A percentile compares a stretch with the other conserved stretches of the same genome.
Evolutionary conservation across 352 stramenopile genomes (phyloP).

Genomic region (Phytophthora boehmeriae): DNA sequence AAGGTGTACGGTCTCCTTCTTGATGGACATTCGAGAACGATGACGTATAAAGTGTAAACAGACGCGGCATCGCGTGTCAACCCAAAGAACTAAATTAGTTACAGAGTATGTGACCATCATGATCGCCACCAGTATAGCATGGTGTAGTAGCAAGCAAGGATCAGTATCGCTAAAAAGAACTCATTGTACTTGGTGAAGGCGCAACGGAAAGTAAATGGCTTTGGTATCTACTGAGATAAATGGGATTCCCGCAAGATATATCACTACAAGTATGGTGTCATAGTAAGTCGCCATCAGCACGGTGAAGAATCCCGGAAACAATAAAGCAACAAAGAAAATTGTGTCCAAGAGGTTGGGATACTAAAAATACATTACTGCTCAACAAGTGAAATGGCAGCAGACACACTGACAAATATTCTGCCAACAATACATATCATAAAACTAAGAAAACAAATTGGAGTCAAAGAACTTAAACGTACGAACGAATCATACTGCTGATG

Average conservation of each 20-base stretch:
- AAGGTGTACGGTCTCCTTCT: not conserved
- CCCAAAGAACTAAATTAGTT: not conserved
- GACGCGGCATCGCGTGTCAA: not conserved
- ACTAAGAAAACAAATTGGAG: not conserved
- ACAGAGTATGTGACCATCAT: not conserved
- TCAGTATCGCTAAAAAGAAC: not conserved
- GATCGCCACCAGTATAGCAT: not conserved
- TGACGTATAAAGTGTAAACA: not conserved
- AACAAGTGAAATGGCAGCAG: not conserved
- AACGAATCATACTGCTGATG: too few species aligned
- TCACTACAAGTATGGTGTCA: not conserved
- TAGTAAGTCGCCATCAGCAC: not conserved
- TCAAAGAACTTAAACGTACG: not conserved
- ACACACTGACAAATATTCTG: not conserved
- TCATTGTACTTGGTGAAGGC: not conserved
- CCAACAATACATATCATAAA: not conserved
- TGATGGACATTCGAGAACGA: not conserved
- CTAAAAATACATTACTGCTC: not conserved
- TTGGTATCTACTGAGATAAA: not conserved
- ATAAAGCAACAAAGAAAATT: not conserved
- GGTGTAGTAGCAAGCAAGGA: not conserved
- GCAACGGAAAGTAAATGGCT: not conserved
- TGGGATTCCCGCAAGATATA: not conserved
- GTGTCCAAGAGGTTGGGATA: not conserved
- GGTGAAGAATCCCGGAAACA: not conserved